A percentile compares a stretch with the other conserved stretches of the same genome.
phyloP scores from a whole-genome alignment of 2,329 filamentous ascomycete species.

The Neofusicoccum parvum region DNA sequence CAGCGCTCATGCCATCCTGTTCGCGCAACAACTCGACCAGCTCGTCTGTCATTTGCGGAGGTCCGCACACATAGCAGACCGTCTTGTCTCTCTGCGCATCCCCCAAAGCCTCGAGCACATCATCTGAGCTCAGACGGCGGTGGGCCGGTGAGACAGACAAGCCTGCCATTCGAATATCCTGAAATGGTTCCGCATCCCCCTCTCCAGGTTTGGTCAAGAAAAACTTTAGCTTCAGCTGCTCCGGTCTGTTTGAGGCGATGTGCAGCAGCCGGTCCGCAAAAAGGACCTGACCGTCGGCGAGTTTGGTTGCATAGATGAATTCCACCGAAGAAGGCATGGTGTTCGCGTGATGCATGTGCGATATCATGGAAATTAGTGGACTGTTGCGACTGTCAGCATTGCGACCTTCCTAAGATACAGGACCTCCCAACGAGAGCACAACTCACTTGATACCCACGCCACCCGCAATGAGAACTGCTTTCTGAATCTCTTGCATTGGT shows the following conservation, averaged over 20 bases:
- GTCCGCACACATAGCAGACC: conserved; percentile 53
- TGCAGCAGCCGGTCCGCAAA: conserved; percentile 38
- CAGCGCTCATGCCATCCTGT: conserved; percentile 41
- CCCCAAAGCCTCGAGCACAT: conserved; percentile 45
- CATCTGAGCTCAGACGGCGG: conserved; percentile 24
- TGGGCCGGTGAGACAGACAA: background rate
- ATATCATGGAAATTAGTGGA: conserved; percentile 74
- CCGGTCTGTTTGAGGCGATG: background rate
- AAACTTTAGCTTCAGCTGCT: conserved; percentile 30
- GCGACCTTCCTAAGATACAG: conserved; percentile 8
- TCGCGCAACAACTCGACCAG: conserved; percentile 44
- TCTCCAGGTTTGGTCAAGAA: conserved; percentile 38
- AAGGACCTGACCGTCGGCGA: conserved; percentile 32
- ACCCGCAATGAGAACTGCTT: conserved; percentile 74
- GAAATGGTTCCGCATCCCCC: background rate
- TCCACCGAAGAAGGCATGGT: conserved; percentile 50
- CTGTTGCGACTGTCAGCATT: conserved; percentile 36
- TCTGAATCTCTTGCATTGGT: conserved; percentile 47
- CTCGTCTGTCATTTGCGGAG: conserved; percentile 51
- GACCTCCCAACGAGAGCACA: conserved; percentile 14
- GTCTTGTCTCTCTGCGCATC: conserved; percentile 32
- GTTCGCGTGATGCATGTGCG: conserved; percentile 55
- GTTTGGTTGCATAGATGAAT: conserved; percentile 65
- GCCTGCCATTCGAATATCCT: background rate
- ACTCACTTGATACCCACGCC: conserved; percentile 78